Percentiles rank a stretch among this genome's conserved stretches.
Evolutionary conservation across 2,329 filamentous ascomycete species (phyloP).

Genomic region (Penicillium italicum): DNA sequence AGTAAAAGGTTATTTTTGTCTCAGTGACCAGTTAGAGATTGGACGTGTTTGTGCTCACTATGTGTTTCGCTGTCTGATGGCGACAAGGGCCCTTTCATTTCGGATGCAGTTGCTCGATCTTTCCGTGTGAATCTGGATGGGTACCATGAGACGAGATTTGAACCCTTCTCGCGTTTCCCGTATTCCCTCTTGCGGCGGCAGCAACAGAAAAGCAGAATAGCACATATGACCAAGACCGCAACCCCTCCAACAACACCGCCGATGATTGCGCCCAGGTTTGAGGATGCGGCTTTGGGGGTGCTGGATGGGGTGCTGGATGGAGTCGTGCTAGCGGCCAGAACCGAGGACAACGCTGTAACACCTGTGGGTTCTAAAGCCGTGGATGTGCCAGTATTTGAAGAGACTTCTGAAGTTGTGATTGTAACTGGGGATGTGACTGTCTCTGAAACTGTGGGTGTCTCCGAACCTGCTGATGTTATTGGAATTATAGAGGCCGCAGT

Average conservation of each 20-base stretch:
- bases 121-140: not conserved
- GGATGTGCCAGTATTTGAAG: not conserved
- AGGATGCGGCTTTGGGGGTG: not conserved
- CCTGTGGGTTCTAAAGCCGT: not conserved
- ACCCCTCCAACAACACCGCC: conserved; percentile 24
- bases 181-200: conserved; percentile 18
- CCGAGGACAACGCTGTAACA: not conserved
- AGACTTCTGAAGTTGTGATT: not conserved
- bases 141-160: conserved; percentile 3
- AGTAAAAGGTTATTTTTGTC: not conserved
- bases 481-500: not conserved
- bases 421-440: conserved; percentile 1
- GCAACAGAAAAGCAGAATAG: conserved; percentile 13
- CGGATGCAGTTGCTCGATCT: not conserved
- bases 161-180: not conserved
- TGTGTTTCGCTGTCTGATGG: conserved; percentile 1
- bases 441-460: not conserved
- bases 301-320: not conserved
- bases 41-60: not conserved
- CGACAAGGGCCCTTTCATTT: not conserved
- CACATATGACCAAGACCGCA: conserved; percentile 9
- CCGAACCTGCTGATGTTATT: not conserved
- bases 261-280: conserved; percentile 18
- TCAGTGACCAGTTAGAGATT: not conserved
- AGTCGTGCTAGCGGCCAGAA: not conserved